These are phyloP conservation scores for Ramularia endophylla DNA, from an alignment of 2,329 filamentous ascomycete species.

Conservation along the genomic window DNA sequence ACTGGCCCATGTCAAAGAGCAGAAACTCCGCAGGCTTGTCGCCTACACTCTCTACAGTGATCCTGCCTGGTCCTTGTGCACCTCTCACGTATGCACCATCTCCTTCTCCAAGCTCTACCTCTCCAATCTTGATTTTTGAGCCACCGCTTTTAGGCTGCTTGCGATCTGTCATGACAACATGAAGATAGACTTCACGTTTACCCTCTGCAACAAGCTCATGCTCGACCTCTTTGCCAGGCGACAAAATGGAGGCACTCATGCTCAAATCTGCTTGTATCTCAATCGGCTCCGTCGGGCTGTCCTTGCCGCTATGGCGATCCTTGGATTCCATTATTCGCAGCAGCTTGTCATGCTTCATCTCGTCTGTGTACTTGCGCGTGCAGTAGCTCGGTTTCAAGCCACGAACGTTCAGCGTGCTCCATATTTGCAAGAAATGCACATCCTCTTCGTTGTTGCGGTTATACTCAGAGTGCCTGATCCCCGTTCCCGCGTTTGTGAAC, in stretches of 20 bases:
- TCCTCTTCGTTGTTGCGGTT: constrained; percentile 67
- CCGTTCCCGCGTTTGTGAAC: constrained; percentile 80
- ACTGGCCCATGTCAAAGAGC: constrained; percentile 44
- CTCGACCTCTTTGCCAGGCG: constrained; percentile 57
- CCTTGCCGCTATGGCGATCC: constrained; percentile 57
- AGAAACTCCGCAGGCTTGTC: constrained; percentile 44
- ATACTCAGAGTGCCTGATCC: constrained; percentile 74
- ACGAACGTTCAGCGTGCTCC: constrained; percentile 71
- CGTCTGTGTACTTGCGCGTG: constrained; percentile 66
- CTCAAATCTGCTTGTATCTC: constrained; percentile 79
- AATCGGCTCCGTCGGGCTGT: constrained; percentile 64
- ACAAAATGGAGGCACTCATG: constrained; percentile 73
- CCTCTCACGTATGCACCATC: constrained; percentile 71
- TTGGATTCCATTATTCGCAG: constrained; percentile 71
- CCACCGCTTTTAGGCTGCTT: constrained; percentile 59
- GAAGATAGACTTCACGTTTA: constrained; percentile 68
- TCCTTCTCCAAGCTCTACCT: constrained; percentile 64
- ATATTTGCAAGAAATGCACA: constrained; percentile 85
- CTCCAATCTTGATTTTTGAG: constrained; percentile 63
- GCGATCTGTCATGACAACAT: constrained; percentile 63
- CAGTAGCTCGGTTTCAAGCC: constrained; percentile 71
- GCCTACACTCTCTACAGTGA: constrained; percentile 44
- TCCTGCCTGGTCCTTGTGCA: constrained; percentile 36
- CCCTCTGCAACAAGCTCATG: constrained; percentile 66
- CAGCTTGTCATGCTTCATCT: constrained; percentile 63